Base-by-base conservation (phyloP, 2,329 filamentous ascomycete genomes). In the Fusarium veterinarium region DNA sequence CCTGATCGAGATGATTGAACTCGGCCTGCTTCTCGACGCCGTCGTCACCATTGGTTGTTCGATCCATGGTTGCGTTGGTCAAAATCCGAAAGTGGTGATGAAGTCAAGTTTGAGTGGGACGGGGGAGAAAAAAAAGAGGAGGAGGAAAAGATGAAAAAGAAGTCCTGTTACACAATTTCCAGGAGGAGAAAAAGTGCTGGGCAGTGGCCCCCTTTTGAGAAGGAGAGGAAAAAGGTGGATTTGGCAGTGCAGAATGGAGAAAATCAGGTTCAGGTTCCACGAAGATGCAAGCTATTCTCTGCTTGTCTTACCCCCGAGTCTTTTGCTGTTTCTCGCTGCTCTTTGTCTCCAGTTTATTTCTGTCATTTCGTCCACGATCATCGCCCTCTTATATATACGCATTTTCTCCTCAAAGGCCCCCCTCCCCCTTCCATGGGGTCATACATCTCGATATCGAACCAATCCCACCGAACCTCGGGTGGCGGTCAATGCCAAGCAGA, bases 401-500 rank as follows among this genome's bases (percentile, higher is more conserved):
- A 33, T 40, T 45, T 16, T 41, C 35, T 35, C 45, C 13, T 14
- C 17, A 31, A 17, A 25, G 35, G 17, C n/a, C 31, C 25, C 37
- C 48, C 48, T 16, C 30, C 42, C 56, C 38, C 23, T 13, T 49
- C 14, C 17, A 49, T 49, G 28, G 38, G 30, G 19, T 33, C 31
- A 57, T 56, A 59, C 35, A 45, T 62, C 37, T 65, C 44, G 41
- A 61, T 57, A 67, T 71, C 64, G 44, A 45, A 48, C 74, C 75
- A 76, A 76, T 76, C 61, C 71, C 16, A 14, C 60, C 59, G 69
- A 77, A 61, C 76, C 76, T 76, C 73, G 76, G 76, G 70, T 77
- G 75, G 72, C 74, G 75, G 72, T 41, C 61, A 48, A 63, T 40
- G 66, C 66, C 67, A 60, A 69, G 60, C 16, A 63, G 33, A 41